Evolutionary conservation across 2,329 filamentous ascomycete genomes (phyloP).

Genomic region (Beauveria scarabaeidicola): DNA sequence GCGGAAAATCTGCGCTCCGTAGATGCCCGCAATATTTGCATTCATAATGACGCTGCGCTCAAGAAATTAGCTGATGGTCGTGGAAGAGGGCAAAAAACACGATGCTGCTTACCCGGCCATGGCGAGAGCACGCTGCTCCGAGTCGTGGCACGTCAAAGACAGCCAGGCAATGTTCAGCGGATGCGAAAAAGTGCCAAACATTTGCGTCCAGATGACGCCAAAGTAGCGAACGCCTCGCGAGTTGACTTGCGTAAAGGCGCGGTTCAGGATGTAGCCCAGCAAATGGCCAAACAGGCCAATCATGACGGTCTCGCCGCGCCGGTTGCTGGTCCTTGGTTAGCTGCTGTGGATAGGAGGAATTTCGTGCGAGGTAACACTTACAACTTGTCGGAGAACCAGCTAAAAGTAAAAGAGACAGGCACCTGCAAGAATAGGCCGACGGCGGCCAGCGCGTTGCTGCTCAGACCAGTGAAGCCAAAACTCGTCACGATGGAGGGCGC

Average conservation of each 20-base stretch:
- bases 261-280: constrained; percentile 46
- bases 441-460: constrained; percentile 44
- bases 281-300: constrained; percentile 37
- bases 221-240: constrained; percentile 39
- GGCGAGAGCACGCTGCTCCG: constrained; percentile 48
- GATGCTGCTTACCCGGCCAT: constrained; percentile 44
- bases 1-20: constrained; percentile 52
- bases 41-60: constrained; percentile 46
- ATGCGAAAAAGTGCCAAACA: constrained; percentile 45
- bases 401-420: constrained; percentile 42
- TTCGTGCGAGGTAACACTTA: constrained; percentile 21
- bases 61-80: neutral
- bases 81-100: neutral
- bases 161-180: constrained; percentile 54
- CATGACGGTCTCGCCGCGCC: constrained; percentile 44
- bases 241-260: constrained; percentile 38
- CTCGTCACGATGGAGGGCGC: constrained; percentile 44
- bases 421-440: constrained; percentile 46
- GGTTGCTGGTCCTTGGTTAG: constrained; percentile 25
- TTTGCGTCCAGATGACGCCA: constrained; percentile 47
- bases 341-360: too few species aligned
- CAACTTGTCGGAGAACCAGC: constrained; percentile 44
- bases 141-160: constrained; percentile 46
- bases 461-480: constrained; percentile 41
- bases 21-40: constrained; percentile 53